These are phyloP conservation scores for Fallopia convolvulus DNA, from an alignment of 148 eudicot species.

Conservation along the genomic window DNA sequence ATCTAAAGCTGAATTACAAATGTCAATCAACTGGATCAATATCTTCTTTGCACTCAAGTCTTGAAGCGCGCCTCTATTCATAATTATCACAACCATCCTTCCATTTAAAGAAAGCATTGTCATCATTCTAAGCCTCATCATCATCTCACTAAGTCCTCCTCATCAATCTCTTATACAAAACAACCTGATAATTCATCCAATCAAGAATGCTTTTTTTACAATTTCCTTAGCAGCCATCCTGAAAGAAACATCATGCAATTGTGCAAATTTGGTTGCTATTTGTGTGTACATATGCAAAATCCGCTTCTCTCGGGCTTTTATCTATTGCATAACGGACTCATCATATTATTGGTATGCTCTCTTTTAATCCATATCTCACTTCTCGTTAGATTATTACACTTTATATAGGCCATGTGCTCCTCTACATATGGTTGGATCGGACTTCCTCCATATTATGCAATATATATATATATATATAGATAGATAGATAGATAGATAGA, in stretches of 20 bases:
- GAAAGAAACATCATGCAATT: constrained; percentile 79
- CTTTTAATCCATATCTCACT: not conserved
- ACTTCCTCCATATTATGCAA: not conserved
- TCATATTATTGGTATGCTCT: not conserved
- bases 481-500: no score
- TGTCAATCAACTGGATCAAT: constrained; percentile 44
- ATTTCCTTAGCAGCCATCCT: constrained; percentile 93
- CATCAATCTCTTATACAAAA: constrained; percentile 58
- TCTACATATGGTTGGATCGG: not conserved
- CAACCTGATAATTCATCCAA: constrained; percentile 60
- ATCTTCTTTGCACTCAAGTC: constrained; percentile 66
- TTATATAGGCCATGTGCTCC: not conserved
- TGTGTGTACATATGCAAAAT: constrained; percentile 84
- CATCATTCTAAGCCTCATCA: constrained; percentile 71
- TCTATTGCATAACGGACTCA: constrained; percentile 44
- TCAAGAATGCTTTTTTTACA: constrained; percentile 58
- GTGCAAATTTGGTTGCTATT: constrained; percentile 90
- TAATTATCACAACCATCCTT: constrained; percentile 50
- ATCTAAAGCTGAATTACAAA: constrained; percentile 54
- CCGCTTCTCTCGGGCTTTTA: constrained; percentile 81
- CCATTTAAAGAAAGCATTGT: constrained; percentile 71
- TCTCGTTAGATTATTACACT: not conserved
- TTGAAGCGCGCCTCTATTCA: constrained; percentile 51
- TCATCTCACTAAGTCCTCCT: constrained; percentile 65
- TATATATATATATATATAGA: no score